phyloP scores from a whole-genome alignment of 495 filamentous ascomycete genomes.

The Mycothermus thermophilus region DNA sequence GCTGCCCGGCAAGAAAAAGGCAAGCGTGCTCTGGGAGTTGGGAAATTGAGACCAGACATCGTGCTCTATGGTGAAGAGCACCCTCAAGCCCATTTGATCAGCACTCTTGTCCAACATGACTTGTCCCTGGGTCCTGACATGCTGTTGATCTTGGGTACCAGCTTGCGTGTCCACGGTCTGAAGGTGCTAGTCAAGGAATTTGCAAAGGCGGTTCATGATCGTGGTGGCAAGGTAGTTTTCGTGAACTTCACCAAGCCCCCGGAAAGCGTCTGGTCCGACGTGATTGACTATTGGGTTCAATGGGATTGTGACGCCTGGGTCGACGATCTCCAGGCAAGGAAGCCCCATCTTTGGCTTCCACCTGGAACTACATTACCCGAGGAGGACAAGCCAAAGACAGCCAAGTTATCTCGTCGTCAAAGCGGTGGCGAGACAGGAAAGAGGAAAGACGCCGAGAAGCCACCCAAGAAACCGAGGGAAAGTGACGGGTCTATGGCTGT shows the following conservation, averaged over 20 bases:
- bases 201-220: slow-evolving; percentile 52
- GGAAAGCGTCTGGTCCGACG: slow-evolving; percentile 51
- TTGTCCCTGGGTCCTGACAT: slow-evolving; percentile 46
- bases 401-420: slow-evolving; percentile 15
- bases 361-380: slow-evolving; percentile 23
- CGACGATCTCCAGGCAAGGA: slow-evolving; percentile 38
- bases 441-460: slow-evolving; percentile 13
- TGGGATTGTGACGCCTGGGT: slow-evolving; percentile 67
- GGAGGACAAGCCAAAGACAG: slow-evolving; percentile 19
- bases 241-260: slow-evolving; percentile 55
- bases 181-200: slow-evolving; percentile 55
- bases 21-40: slow-evolving; percentile 48
- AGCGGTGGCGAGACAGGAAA: slow-evolving; percentile 16
- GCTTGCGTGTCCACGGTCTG: slow-evolving; percentile 52
- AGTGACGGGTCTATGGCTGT: too few relatives aligned
- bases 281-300: slow-evolving; percentile 54
- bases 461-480: slow-evolving; percentile 10
- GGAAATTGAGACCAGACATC: slow-evolving; percentile 51
- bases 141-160: slow-evolving; percentile 53
- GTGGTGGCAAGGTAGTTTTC: slow-evolving; percentile 50
- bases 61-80: slow-evolving; percentile 61
- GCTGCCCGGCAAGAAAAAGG: slow-evolving; percentile 44
- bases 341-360: slow-evolving; percentile 42
- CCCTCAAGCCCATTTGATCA: slow-evolving; percentile 48
- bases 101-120: slow-evolving; percentile 48